These are phyloP conservation scores for Rutidosis leptorrhynchoides DNA, from an alignment of 129 eudicot genomes.

Conservation along the genomic window DNA sequence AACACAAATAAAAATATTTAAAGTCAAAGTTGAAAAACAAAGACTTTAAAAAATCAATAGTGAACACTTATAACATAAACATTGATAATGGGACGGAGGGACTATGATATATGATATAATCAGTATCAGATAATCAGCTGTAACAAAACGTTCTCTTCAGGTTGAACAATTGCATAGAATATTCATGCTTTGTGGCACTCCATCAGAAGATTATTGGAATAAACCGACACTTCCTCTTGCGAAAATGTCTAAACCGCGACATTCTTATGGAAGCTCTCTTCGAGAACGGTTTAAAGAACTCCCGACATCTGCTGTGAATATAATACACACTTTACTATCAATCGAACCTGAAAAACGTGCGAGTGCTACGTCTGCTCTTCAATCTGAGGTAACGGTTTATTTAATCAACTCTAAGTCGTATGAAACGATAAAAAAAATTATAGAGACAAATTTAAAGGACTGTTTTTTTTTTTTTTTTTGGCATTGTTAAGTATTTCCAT, in stretches of 20 bases:
- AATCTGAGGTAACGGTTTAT: constrained; percentile 47
- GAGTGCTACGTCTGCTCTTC: constrained; percentile 62
- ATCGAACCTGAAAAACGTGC: constrained; percentile 70
- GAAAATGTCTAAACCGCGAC: constrained; percentile 74
- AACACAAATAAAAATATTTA: too few relatives aligned
- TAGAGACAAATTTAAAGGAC: background rate
- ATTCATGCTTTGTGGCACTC: constrained; percentile 84
- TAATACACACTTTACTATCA: constrained; percentile 59
- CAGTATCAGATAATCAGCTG: background rate
- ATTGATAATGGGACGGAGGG: too few relatives aligned
- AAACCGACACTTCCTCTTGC: constrained; percentile 67
- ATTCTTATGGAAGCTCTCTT: constrained; percentile 65
- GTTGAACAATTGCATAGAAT: constrained; percentile 91
- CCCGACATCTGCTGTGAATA: constrained; percentile 53
- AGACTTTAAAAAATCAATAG: too few relatives aligned
- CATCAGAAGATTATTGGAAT: constrained; percentile 73
- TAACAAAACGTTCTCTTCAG: constrained; percentile 28
- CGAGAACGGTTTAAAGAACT: constrained; percentile 66
- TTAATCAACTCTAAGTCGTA: background rate
- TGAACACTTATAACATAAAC: background rate
- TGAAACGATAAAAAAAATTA: background rate
- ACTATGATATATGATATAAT: too few relatives aligned
- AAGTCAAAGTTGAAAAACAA: too few relatives aligned
- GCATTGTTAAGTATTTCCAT: constrained; percentile 55
- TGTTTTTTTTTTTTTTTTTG: constrained; percentile 15